Conservation (phyloP, 495 filamentous ascomycete genomes). For the Evansstolkia leycettana region DNA sequence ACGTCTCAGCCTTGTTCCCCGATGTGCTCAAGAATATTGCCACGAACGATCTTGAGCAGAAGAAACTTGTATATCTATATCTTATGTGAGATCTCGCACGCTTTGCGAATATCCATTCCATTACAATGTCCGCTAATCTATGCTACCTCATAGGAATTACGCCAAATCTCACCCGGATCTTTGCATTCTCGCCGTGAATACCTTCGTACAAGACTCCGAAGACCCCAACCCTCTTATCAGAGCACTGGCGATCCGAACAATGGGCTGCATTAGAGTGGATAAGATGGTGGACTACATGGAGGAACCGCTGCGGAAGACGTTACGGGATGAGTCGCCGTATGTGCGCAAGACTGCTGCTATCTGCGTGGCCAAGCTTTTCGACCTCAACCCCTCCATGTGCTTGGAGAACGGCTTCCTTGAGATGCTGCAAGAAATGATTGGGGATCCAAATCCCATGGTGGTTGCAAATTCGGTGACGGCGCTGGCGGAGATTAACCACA, state of each 20-base stretch:
- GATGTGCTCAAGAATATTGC: slow-evolving; percentile 99
- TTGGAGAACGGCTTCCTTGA: slow-evolving; percentile 95
- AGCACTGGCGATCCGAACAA: slow-evolving; percentile 93
- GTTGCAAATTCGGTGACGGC: slow-evolving; percentile 95
- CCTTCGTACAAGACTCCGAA: slow-evolving; percentile 97
- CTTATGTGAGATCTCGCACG: slow-evolving; percentile 61
- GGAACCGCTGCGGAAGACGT: slow-evolving; percentile 89
- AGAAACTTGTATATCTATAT: slow-evolving; percentile 98
- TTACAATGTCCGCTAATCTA: slow-evolving; percentile 4
- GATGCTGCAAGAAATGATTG: slow-evolving; percentile 91
- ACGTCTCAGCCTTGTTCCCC: slow-evolving; percentile 94
- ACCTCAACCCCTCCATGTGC: slow-evolving; percentile 81
- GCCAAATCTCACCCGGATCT: slow-evolving; percentile 98
- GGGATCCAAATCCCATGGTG: slow-evolving; percentile 97
- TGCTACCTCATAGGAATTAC: slow-evolving; percentile 64
- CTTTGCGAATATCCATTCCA: not conserved
- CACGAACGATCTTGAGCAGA: slow-evolving; percentile 89
- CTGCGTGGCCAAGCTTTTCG: slow-evolving; percentile 96
- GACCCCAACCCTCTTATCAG: slow-evolving; percentile 95
- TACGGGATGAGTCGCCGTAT: slow-evolving; percentile 95
- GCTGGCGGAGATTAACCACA: slow-evolving; percentile 79
- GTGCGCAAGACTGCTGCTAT: slow-evolving; percentile 97
- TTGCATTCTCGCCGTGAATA: slow-evolving; percentile 98
- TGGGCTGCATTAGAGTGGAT: slow-evolving; percentile 97
- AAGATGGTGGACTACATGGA: slow-evolving; percentile 99